phyloP scores from a whole-genome alignment of 116 monocot genomes.

The Trichopus zeylanicus region DNA sequence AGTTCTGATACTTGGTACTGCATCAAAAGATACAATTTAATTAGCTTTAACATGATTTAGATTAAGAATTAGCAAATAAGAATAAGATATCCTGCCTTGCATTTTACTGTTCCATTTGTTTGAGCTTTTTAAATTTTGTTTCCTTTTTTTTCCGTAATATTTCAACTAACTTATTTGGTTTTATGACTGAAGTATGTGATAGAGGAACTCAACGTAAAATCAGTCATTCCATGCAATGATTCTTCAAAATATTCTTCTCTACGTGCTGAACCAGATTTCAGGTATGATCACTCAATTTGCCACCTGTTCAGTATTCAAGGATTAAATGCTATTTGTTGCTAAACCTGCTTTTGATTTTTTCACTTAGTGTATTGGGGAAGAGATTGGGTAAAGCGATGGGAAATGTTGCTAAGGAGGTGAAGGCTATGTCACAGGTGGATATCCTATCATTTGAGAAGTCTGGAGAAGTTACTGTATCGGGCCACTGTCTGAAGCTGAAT shows the following conservation, averaged over 20 bases:
- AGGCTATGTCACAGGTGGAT: slow-evolving; percentile 80
- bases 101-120: neutral
- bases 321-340: neutral
- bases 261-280: slow-evolving; percentile 95
- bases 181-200: slow-evolving; percentile 66
- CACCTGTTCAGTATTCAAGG: neutral
- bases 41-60: too few relatives aligned
- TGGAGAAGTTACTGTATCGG: slow-evolving; percentile 61
- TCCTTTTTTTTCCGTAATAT: slow-evolving; percentile 1
- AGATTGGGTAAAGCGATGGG: slow-evolving; percentile 90
- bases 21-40: too few relatives aligned
- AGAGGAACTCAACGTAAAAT: slow-evolving; percentile 94
- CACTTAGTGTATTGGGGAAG: slow-evolving; percentile 68
- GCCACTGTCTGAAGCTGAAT: slow-evolving; percentile 54
- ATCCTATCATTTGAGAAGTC: slow-evolving; percentile 74
- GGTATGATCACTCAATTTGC: slow-evolving; percentile 22
- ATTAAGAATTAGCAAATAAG: too few relatives aligned
- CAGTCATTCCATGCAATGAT: slow-evolving; percentile 90
- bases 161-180: neutral
- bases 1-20: too few relatives aligned
- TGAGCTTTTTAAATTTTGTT: neutral
- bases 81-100: too few relatives aligned
- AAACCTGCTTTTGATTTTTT: slow-evolving; percentile 4
- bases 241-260: slow-evolving; percentile 77
- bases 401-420: slow-evolving; percentile 70